Conservation (phyloP, 2,329 filamentous ascomycete genomes). For the Colletotrichum gloeosporioides region DNA sequence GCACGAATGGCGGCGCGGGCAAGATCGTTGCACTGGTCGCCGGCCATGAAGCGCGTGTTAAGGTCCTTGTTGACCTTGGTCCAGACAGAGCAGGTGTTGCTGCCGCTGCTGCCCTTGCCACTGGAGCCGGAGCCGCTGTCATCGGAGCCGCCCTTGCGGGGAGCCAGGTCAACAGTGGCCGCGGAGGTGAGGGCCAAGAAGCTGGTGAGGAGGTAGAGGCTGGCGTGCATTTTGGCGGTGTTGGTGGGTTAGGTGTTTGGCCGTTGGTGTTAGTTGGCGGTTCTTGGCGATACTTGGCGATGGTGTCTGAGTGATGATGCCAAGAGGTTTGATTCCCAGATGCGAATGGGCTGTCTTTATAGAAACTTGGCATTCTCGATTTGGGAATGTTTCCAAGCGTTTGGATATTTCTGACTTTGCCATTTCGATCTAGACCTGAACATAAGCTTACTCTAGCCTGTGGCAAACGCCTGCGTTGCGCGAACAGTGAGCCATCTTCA, state of each 20-base stretch:
- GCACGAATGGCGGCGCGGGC: constrained; percentile 50
- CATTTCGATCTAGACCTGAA: background rate
- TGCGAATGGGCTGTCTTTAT: background rate
- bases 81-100: constrained; percentile 34
- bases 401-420: background rate
- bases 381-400: background rate
- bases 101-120: background rate
- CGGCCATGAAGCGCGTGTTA: constrained; percentile 34
- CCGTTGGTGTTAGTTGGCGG: background rate
- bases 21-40: constrained; percentile 39
- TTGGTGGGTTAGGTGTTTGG: background rate
- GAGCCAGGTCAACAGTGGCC: background rate
- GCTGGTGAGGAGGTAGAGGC: background rate
- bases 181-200: background rate
- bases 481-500: background rate
- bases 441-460: background rate
- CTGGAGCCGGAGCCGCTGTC: background rate
- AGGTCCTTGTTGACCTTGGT: constrained; percentile 42
- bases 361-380: background rate
- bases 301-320: background rate
- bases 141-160: background rate
- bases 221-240: background rate
- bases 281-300: background rate
- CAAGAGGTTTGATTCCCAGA: background rate
- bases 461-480: background rate